phyloP scores from a whole-genome alignment of 2,329 filamentous ascomycete species.

The Colletotrichum cuscutae region DNA sequence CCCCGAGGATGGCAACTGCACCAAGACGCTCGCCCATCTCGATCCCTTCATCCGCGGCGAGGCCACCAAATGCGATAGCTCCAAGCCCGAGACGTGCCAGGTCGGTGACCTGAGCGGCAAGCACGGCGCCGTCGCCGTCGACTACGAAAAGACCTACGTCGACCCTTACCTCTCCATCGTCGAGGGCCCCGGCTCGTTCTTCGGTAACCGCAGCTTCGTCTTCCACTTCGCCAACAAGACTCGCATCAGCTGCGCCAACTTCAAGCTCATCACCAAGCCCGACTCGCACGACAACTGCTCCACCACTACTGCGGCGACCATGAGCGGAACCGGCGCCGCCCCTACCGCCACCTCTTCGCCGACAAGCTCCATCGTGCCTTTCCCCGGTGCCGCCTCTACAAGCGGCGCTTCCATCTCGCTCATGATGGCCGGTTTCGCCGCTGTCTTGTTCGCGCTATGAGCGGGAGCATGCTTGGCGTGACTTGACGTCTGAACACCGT shows the following conservation, averaged over 20 bases:
- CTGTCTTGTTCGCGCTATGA: slow-evolving; percentile 39
- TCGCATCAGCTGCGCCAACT: slow-evolving; percentile 73
- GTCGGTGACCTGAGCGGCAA: slow-evolving; percentile 83
- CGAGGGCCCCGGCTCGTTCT: slow-evolving; percentile 63
- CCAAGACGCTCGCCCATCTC: slow-evolving; percentile 72
- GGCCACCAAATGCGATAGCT: slow-evolving; percentile 66
- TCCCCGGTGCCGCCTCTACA: slow-evolving; percentile 31
- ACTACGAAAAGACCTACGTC: slow-evolving; percentile 60
- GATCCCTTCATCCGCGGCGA: slow-evolving; percentile 77
- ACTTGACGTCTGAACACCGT: no score
- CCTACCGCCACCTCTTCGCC: not conserved
- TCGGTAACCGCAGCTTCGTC: slow-evolving; percentile 73
- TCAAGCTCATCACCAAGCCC: slow-evolving; percentile 47
- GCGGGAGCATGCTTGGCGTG: not conserved
- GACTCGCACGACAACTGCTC: slow-evolving; percentile 27
- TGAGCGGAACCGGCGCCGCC: not conserved
- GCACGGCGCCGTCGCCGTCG: slow-evolving; percentile 65
- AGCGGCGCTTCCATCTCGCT: slow-evolving; percentile 24
- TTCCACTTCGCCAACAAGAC: slow-evolving; percentile 73
- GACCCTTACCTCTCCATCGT: slow-evolving; percentile 69
- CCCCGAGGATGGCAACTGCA: slow-evolving; percentile 76
- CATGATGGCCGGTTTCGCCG: slow-evolving; percentile 36
- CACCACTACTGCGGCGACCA: slow-evolving; percentile 5
- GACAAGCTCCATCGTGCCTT: not conserved
- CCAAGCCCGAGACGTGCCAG: slow-evolving; percentile 73